Evolutionary conservation across 345 rosid genomes (phyloP), one percentile per base, ranked within the genome.

Genomic region (Brassica juncea): DNA sequence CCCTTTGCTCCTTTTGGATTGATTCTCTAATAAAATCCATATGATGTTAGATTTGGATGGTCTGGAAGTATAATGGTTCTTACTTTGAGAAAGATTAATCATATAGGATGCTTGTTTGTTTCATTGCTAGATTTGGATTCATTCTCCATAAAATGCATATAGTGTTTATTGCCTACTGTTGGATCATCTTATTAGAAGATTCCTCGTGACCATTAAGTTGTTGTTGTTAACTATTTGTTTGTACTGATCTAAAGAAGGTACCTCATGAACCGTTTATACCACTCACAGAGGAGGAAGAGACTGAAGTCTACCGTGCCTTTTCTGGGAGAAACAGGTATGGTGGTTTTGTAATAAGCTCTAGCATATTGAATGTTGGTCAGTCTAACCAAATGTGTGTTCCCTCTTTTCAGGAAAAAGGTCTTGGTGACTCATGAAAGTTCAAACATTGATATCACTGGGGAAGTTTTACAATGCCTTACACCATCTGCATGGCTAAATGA

Each of bases 401-500:
- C 63, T 63, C 35, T 68, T 77, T 76, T 70, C 85, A 96, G 99
- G 84, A 85, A 82, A 83, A 86, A 57, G 72, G 76, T 88, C 55
- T 74, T 96, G 82, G 91, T 85, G 57, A 54, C 75, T 60, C 98
- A 96, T 81, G 19, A 77, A 44, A 83, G 68, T 76, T 90, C 98
- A 34, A 85, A 84, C 75, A 96, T 96, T 82, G 91, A 89, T 69
- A 93, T 96, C 60, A 90, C 93, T 6, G 98, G 94, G 68, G 82
- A 93, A 84, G 5, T 85, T 84, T 74, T 96, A 74, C 92, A 68
- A 79, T 96, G 97, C 86, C 98, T 96, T 61, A 77, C 82, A 80
- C 95, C 99, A 16, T 57, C 82, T 4, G 82, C 85, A 71, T 96
- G 99, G 99, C 89, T 96, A 80, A 96, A 96, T 78, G 99, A 96